These are phyloP conservation scores for Nicotiana undulata DNA, from an alignment of 257 asterid genomes.

Conservation along the genomic window DNA sequence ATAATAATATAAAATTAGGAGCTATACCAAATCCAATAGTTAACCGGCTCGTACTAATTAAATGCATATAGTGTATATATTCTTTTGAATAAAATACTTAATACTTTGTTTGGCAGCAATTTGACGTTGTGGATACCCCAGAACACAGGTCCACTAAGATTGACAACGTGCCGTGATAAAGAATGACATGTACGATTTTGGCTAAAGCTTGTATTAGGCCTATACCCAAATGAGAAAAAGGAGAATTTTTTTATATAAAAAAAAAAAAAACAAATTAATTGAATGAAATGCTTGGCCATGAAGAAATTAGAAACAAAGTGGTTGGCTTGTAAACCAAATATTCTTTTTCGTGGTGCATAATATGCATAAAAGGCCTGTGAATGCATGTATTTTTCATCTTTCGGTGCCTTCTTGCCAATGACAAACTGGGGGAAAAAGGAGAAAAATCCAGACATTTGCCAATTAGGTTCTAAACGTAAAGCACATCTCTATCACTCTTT, in stretches of 20 bases:
- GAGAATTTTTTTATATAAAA: no score
- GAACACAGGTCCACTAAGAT: no score
- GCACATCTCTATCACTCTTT: neutral
- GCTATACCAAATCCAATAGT: no score
- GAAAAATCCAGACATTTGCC: neutral
- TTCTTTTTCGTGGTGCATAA: neutral
- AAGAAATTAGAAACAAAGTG: neutral
- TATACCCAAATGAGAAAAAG: neutral
- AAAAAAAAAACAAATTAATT: neutral
- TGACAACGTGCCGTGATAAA: no score
- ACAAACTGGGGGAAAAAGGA: neutral
- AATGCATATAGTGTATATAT: no score
- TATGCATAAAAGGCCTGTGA: neutral
- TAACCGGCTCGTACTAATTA: no score
- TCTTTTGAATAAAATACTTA: neutral
- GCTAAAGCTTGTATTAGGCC: neutral
- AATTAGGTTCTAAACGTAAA: neutral
- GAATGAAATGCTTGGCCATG: neutral
- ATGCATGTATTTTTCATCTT: neutral
- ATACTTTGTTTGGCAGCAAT: neutral
- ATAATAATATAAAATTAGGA: no score
- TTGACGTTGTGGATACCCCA: no score
- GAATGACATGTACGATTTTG: no score
- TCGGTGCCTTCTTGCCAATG: neutral
- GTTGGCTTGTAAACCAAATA: neutral